Evolutionary conservation across 2,329 filamentous ascomycete genomes (phyloP), one percentile per base, ranked within the genome.

Genomic region (Exophiala lecanii-corni): DNA sequence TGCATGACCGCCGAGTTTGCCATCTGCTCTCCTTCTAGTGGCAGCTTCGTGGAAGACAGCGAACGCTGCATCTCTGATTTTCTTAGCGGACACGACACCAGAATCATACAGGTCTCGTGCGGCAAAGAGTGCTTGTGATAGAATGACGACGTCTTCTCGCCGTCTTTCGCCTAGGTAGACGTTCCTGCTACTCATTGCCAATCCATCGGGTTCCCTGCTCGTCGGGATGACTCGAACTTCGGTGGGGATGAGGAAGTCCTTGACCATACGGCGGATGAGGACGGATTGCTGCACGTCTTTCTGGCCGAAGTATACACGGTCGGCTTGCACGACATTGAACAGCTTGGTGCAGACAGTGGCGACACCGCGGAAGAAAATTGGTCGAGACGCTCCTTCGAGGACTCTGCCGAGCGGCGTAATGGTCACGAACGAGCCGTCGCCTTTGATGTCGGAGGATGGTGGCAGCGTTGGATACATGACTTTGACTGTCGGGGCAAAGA

Each of bases 271-370:
- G 58, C 79, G 82, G 58, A 98, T 86, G 9, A 98, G 78, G 13
- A 94, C 86, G 0, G 89, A 94, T 68, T 98, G 92, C 71, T 98
- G 92, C 15, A 96, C 81, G 63, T 98, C 92, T 69, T 98, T 98
- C 65, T 97, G 92, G 3, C 92, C 92, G 70, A 98, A 96, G 68
- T 95, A 92, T 4, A 88, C 86, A 33, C 76, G 76, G 43, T 89
- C 83, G 3, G 87, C 84, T 52, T 79, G 74, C 34, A 87, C 81
- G 41, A 89, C 86, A 59, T 89, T 89, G 68, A 94, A 91, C 10
- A 94, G 69, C 67, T 94, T 98, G 78, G 91, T 92, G 69, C 89
- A 96, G 2, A 98, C 84, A 1, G 92, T 98, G 15, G 92, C 89
- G 23, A 98, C 92, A 28, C 92, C 92, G 36, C 92, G 78, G 68